phyloP scores from a whole-genome alignment of 495 filamentous ascomycete genomes.

The Hypomontagnella monticulosa region DNA sequence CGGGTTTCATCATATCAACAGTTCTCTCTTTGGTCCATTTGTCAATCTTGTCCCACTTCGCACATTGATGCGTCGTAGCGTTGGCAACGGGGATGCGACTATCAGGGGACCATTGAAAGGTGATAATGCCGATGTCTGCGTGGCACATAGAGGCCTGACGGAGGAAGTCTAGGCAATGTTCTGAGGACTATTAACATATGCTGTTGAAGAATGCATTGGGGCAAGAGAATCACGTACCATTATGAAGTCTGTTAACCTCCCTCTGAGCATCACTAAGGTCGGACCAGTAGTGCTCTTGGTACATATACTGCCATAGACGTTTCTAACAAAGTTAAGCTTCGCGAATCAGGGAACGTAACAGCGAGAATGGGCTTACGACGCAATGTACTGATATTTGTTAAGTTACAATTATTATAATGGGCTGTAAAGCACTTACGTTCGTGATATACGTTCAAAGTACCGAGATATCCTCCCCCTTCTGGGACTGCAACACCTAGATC shows the following conservation, averaged over 20 bases:
- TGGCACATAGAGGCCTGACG: constrained; percentile 5
- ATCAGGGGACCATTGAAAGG: neutral
- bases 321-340: neutral
- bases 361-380: neutral
- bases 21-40: constrained; percentile 2
- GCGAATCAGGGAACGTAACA: neutral
- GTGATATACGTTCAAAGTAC: constrained; percentile 1
- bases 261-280: neutral
- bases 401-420: neutral
- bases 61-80: neutral
- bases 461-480: neutral
- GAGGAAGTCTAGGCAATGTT: constrained; percentile 1
- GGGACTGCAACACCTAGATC: neutral
- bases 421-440: neutral
- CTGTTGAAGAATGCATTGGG: neutral
- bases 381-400: neutral
- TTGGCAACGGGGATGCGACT: neutral
- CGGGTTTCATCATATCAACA: constrained; percentile 1
- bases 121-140: neutral
- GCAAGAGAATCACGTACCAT: neutral
- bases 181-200: neutral
- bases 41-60: constrained; percentile 1
- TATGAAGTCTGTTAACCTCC: neutral
- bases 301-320: constrained; percentile 1
- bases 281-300: neutral